Evolutionary conservation across 2,329 filamentous ascomycete genomes (phyloP).

Genomic region (Aureobasidium namibiae): DNA sequence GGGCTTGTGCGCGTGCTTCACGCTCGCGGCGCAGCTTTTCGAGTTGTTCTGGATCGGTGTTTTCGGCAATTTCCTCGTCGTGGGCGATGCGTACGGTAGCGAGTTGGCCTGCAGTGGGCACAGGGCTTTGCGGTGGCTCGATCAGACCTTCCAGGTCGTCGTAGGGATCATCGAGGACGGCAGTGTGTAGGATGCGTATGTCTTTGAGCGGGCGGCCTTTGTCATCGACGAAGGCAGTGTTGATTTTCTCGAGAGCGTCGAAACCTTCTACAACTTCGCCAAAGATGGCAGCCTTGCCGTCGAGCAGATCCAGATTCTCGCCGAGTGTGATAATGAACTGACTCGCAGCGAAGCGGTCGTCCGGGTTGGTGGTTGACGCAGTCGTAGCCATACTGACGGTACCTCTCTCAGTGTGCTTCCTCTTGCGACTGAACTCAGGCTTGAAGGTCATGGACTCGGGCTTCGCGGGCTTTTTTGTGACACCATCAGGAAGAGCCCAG

Average conservation of each 20-base stretch:
- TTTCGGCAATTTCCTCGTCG: conserved; percentile 71
- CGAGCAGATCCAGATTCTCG: conserved; percentile 80
- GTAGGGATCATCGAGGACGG: conserved; percentile 86
- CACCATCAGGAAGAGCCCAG: conserved; percentile 71
- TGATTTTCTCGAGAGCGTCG: conserved; percentile 87
- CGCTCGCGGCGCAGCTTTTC: conserved; percentile 77
- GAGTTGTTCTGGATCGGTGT: conserved; percentile 70
- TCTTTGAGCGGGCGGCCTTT: conserved; percentile 84
- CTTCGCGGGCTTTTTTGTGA: conserved; percentile 55
- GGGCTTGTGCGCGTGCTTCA: conserved; percentile 84
- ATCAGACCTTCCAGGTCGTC: conserved; percentile 69
- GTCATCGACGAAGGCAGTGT: conserved; percentile 77
- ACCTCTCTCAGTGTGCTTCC: conserved; percentile 81
- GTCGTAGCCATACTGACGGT: conserved; percentile 98
- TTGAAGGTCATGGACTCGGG: conserved; percentile 47
- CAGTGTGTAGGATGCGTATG: conserved; percentile 87
- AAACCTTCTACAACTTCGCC: conserved; percentile 95
- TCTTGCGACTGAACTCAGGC: conserved; percentile 75
- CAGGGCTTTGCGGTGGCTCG: conserved; percentile 70
- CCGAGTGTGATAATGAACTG: conserved; percentile 92
- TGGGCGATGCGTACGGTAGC: conserved; percentile 87
- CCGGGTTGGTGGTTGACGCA: conserved; percentile 64
- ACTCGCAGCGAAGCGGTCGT: conserved; percentile 73
- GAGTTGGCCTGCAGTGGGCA: conserved; percentile 75
- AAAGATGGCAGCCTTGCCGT: conserved; percentile 91